These are phyloP conservation scores for Huntiella omanensis DNA, from an alignment of 2,329 filamentous ascomycete genomes.

Conservation along the genomic window DNA sequence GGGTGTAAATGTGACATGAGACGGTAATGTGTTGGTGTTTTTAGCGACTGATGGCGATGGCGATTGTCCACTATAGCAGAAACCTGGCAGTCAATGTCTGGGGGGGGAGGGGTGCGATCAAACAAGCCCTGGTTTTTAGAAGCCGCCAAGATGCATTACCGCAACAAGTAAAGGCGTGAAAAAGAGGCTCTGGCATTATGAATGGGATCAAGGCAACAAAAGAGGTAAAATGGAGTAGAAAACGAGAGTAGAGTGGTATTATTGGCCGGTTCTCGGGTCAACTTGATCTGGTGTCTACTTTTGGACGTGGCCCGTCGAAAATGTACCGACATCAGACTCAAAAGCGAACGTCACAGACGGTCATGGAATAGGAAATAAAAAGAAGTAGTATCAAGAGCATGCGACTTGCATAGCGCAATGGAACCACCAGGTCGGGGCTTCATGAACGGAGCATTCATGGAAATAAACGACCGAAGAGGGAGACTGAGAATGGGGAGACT, in stretches of 20 bases:
- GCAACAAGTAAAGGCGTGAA: no score
- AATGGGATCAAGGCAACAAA: background rate
- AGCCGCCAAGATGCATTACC: no score
- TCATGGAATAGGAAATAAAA: background rate
- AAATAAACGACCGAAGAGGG: background rate
- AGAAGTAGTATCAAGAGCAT: background rate
- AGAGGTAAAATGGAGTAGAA: background rate
- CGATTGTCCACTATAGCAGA: no score
- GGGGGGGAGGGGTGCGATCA: no score
- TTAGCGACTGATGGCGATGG: no score
- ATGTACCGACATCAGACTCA: background rate
- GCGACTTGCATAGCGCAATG: background rate
- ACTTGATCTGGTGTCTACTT: no score
- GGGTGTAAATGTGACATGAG: background rate
- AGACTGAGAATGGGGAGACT: conserved; percentile 7
- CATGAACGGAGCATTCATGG: background rate
- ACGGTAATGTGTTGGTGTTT: no score
- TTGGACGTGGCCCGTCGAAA: background rate
- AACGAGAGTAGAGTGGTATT: background rate
- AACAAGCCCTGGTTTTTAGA: no score
- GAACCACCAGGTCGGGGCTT: no score
- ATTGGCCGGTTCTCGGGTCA: no score
- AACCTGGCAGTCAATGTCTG: no score
- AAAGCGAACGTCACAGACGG: no score
- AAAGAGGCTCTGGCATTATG: background rate